A percentile compares a stretch with the other conserved stretches of the same genome.
Evolutionary conservation across 163 green algal species (phyloP).

Genomic region (Scenedesmus sp.): DNA sequence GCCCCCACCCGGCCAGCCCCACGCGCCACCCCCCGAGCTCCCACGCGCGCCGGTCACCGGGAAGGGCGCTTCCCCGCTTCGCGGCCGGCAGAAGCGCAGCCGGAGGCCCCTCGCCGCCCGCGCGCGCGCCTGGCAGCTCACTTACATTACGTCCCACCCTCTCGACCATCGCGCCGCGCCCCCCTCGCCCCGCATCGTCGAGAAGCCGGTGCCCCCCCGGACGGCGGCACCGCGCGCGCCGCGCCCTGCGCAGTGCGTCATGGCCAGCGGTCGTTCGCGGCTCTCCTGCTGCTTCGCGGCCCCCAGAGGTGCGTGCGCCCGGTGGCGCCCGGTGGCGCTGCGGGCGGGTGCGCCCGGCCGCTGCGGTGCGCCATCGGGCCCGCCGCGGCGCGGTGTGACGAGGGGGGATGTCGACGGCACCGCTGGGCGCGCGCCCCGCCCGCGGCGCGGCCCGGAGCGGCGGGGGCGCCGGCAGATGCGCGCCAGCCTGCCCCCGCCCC

Average conservation of each 20-base stretch:
- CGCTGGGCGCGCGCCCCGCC: not conserved
- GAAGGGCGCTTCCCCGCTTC: too few relatives aligned
- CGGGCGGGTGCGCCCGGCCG: not conserved
- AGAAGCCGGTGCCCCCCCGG: too few relatives aligned
- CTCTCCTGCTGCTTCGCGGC: constrained; percentile 26
- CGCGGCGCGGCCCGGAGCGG: not conserved
- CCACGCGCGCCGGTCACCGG: too few relatives aligned
- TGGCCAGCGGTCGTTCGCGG: not conserved
- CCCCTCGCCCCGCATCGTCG: not conserved
- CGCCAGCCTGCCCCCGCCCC: not conserved
- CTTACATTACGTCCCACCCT: not conserved
- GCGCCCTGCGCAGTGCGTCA: too few relatives aligned
- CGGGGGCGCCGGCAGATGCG: too few relatives aligned
- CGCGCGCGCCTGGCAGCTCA: not conserved
- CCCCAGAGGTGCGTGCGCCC: constrained; percentile 22
- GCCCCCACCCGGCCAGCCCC: too few relatives aligned
- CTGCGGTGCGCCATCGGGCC: not conserved
- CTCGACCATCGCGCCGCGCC: not conserved
- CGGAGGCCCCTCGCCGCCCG: too few relatives aligned
- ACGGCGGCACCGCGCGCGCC: not conserved
- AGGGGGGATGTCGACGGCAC: too few relatives aligned
- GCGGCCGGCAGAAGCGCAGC: too few relatives aligned
- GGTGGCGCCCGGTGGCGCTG: too few relatives aligned
- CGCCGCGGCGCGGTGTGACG: not conserved
- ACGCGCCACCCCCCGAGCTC: too few relatives aligned